phyloP scores from a whole-genome alignment of 1,284 basidiomycete genomes.

The Amylostereum chailletii region DNA sequence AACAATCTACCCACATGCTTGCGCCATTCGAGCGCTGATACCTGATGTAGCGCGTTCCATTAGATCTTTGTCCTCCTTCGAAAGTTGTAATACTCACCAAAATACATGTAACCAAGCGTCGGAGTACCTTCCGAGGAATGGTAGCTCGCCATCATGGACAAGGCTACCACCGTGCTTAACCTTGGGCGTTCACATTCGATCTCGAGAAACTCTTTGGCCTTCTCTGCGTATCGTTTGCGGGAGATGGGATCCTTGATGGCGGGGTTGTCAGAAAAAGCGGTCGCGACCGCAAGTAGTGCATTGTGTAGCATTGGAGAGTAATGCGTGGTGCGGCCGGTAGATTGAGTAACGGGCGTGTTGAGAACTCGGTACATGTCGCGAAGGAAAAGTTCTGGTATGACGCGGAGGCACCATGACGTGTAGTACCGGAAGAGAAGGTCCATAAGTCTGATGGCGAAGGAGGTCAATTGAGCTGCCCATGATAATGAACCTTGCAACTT shows the following conservation, averaged over 20 bases:
- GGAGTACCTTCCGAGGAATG: conserved; percentile 49
- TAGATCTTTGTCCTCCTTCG: conserved; percentile 1
- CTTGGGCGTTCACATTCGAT: conserved; percentile 49
- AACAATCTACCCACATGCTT: conserved; percentile 22
- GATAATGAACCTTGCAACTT: neutral
- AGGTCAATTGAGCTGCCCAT: conserved; percentile 1
- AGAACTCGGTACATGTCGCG: conserved; percentile 51
- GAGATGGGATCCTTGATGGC: conserved; percentile 34
- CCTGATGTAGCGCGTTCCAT: conserved; percentile 20
- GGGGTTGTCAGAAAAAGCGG: conserved; percentile 50
- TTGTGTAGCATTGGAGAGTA: conserved; percentile 72
- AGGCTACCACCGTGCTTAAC: conserved; percentile 47
- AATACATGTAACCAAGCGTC: conserved; percentile 49
- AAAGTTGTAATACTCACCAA: conserved; percentile 29
- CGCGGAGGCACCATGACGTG: conserved; percentile 44
- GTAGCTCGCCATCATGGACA: conserved; percentile 50
- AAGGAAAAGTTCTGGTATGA: conserved; percentile 43
- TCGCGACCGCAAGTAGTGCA: conserved; percentile 49
- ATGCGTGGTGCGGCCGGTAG: conserved; percentile 40
- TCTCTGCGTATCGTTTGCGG: conserved; percentile 39
- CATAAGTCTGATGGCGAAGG: conserved; percentile 29
- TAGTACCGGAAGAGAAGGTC: conserved; percentile 54
- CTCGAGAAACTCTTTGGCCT: conserved; percentile 48
- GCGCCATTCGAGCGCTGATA: conserved; percentile 43
- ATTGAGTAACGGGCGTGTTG: conserved; percentile 32